Evolutionary conservation across 768 basidiomycete genomes (phyloP).

Genomic region (Pleurotus giganteus): DNA sequence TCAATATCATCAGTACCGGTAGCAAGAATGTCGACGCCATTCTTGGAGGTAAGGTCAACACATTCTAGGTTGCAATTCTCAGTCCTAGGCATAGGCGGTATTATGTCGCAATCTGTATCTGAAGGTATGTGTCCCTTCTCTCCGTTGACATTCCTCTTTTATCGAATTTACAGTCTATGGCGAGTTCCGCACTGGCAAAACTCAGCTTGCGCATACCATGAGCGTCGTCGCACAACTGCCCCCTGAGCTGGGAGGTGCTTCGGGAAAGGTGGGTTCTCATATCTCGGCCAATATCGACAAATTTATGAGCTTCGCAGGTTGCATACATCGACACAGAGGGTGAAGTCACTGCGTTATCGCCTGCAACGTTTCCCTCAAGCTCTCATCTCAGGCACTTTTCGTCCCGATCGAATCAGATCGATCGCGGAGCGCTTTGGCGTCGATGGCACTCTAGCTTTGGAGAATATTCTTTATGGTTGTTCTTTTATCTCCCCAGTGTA

Average conservation of each 20-base stretch:
- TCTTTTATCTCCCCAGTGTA: slow-evolving; percentile 4
- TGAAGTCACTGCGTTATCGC: slow-evolving; percentile 17
- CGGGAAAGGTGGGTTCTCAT: slow-evolving; percentile 64
- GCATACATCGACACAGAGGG: slow-evolving; percentile 92
- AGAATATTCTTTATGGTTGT: slow-evolving; percentile 92
- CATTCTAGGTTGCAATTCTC: neutral
- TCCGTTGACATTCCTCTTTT: neutral
- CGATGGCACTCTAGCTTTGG: slow-evolving; percentile 81
- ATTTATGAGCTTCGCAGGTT: slow-evolving; percentile 44
- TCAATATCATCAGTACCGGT: slow-evolving; percentile 85
- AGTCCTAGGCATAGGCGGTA: slow-evolving; percentile 54
- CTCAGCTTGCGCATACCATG: slow-evolving; percentile 94
- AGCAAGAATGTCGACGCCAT: slow-evolving; percentile 90
- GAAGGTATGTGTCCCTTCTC: slow-evolving; percentile 53
- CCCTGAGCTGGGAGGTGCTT: slow-evolving; percentile 84
- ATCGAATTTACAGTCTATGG: slow-evolving; percentile 68
- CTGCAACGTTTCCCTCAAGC: neutral
- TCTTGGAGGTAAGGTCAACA: slow-evolving; percentile 63
- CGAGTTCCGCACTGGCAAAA: slow-evolving; percentile 95
- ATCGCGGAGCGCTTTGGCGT: slow-evolving; percentile 95
- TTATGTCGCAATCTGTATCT: slow-evolving; percentile 91
- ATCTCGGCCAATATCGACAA: neutral
- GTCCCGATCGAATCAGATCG: slow-evolving; percentile 87
- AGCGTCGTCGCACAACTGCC: slow-evolving; percentile 90
- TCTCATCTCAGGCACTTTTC: slow-evolving; percentile 69